Conservation (phyloP, 164 flowering plant genomes). For the Amborella trichopoda region DNA sequence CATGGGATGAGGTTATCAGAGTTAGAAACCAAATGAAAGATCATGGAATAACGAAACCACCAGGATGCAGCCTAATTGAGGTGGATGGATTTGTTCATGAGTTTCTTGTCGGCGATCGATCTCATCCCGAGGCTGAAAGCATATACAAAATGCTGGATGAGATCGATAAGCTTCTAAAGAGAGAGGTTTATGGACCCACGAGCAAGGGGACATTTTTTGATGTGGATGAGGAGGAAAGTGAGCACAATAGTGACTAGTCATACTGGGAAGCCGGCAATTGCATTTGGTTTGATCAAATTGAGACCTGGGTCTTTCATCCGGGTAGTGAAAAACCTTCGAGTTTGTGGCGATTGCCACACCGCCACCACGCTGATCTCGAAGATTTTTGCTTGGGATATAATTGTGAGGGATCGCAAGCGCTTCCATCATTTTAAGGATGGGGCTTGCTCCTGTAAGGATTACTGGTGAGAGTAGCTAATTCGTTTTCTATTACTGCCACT, state of each 20-base stretch:
- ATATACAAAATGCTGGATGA: constrained; percentile 17
- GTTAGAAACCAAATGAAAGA: constrained; percentile 19
- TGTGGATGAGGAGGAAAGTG: constrained; percentile 18
- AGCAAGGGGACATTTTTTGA: constrained; percentile 11
- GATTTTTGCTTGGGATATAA: constrained; percentile 13
- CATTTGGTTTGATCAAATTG: constrained; percentile 20
- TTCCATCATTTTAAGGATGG: constrained; percentile 23
- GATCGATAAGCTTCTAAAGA: constrained; percentile 10
- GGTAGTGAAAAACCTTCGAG: constrained; percentile 19
- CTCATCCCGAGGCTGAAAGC: constrained; percentile 8
- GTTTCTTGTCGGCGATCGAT: constrained; percentile 15
- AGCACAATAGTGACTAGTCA: constrained; percentile 13
- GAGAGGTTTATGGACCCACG: constrained; percentile 12
- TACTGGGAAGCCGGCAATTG: constrained; percentile 20
- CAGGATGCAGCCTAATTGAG: constrained; percentile 19
- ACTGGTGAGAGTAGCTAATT: constrained; percentile 21
- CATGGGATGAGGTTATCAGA: constrained; percentile 12
- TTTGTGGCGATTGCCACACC: constrained; percentile 20
- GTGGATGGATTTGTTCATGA: constrained; percentile 17
- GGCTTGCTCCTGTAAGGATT: constrained; percentile 17
- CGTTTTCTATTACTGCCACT: too few relatives aligned
- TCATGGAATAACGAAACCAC: constrained; percentile 13
- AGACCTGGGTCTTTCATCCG: constrained; percentile 10
- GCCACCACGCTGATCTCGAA: constrained; percentile 18
- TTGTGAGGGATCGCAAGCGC: constrained; percentile 15